Evolutionary conservation across 2,329 filamentous ascomycete species (phyloP), one percentile per base, ranked within the genome.

Genomic region (Grosmannia serpens): DNA sequence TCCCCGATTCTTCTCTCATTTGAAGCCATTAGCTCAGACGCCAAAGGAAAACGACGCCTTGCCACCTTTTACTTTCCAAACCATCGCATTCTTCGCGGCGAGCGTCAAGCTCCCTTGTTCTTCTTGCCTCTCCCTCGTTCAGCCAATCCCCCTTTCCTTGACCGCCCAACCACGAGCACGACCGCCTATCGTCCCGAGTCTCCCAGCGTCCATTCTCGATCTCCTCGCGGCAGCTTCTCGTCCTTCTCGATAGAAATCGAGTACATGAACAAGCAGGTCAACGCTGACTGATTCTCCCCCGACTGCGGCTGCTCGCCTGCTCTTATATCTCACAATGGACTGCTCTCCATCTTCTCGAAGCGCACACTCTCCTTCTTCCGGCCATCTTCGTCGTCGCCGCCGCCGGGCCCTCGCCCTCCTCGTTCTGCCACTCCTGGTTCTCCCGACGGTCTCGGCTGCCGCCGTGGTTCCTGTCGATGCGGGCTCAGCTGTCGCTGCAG

Each of bases 351-450:
- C 59, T 46, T 31, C 22, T 5, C 15, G 50, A 8, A 46, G 51
- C 44, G 31, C 46, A 10, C 20, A n/a, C 13, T n/a, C 20, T 11
- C 1, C 20, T 20, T 33, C 49, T 2, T 50, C 51, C 8, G 22
- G 27, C 35, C 50, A 29, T n/a, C 47, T 10, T 13, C 33, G 24
- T 26, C 58, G 50, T 13, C 58, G 41, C 13, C 59, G 60, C 47
- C 62, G 60, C 41, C 59, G 57, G 13, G 60, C 44, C 2, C 56
- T 64, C 38, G 61, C 60, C 4, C 56, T 62, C 5, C 29, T 60
- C 22, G 51, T 62, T 10, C 58, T 64, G 11, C 62, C 62, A 20
- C 41, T 64, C 15, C 56, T 64, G 11, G 58, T 59, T 2, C 55
- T 60, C 29, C 62, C 62, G 13, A 46, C 62, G 2, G 41, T 64